A percentile compares a stretch with the other conserved stretches of the same genome.
phyloP scores from a whole-genome alignment of 441 rosid species.

The Jatropha podagrica region DNA sequence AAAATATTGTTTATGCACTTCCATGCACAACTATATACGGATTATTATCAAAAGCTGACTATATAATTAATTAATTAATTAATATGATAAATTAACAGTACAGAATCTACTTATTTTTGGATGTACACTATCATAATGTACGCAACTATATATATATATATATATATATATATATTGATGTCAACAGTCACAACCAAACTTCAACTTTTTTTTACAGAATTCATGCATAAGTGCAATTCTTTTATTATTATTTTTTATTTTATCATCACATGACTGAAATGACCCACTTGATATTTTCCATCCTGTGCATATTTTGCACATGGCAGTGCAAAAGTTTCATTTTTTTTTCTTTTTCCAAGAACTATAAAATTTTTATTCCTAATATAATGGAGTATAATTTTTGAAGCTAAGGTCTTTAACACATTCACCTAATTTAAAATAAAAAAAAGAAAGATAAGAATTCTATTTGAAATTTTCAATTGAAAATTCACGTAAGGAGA shows the following conservation, averaged over 20 bases:
- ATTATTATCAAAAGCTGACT: background rate
- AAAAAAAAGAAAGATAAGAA: background rate
- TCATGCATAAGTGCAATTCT: background rate
- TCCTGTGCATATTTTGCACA: background rate
- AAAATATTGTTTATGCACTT: background rate
- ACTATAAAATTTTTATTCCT: too few species aligned
- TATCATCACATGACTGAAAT: background rate
- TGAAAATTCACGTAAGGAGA: too few species aligned
- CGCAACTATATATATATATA: background rate
- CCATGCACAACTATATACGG: conserved; percentile 18
- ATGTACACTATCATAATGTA: conserved; percentile 13
- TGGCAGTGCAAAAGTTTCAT: background rate
- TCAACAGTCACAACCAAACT: conserved; percentile 17
- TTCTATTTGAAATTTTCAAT: background rate
- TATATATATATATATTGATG: background rate
- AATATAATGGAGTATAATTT: too few species aligned
- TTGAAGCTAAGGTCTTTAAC: too few species aligned
- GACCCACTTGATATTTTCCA: background rate
- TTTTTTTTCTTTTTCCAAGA: background rate
- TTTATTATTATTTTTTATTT: background rate
- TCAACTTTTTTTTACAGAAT: conserved; percentile 5
- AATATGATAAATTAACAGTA: background rate
- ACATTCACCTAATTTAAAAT: too few species aligned
- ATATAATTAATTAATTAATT: conserved; percentile 7
- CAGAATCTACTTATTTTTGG: conserved; percentile 16